Percentiles rank a stretch among this genome's conserved stretches.
Evolutionary conservation across 2,329 filamentous ascomycete species (phyloP).

Genomic region (Emericellopsis atlantica): DNA sequence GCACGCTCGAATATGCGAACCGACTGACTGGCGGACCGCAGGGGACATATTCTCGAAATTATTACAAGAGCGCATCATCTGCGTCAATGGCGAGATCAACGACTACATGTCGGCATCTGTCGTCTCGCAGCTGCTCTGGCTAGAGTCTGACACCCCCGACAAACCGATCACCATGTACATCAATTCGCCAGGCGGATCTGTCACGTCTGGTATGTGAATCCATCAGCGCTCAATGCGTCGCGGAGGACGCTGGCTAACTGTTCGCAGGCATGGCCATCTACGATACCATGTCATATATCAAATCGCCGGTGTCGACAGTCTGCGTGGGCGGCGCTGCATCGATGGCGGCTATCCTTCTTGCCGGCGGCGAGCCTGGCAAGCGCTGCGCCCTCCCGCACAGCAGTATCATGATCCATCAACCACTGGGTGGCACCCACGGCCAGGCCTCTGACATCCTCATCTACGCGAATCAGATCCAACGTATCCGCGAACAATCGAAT

Average conservation of each 20-base stretch:
- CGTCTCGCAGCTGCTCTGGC: conserved; percentile 90
- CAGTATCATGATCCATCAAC: conserved; percentile 95
- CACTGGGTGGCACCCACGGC: conserved; percentile 58
- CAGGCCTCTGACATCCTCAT: conserved; percentile 79
- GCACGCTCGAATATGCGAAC: too few species aligned
- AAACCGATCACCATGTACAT: conserved; percentile 98
- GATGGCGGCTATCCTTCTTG: conserved; percentile 84
- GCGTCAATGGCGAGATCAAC: conserved; percentile 83
- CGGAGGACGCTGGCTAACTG: neutral
- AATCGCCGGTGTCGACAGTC: conserved; percentile 83
- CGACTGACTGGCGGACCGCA: conserved; percentile 15
- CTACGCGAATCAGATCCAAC: conserved; percentile 91
- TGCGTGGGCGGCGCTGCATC: conserved; percentile 90
- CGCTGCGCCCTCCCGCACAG: conserved; percentile 86
- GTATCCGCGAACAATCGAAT: conserved; percentile 76
- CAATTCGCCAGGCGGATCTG: conserved; percentile 87
- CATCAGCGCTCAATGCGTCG: neutral
- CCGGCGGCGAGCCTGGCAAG: conserved; percentile 74
- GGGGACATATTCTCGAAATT: conserved; percentile 41
- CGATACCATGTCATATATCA: conserved; percentile 97
- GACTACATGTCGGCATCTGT: conserved; percentile 85
- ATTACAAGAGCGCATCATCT: conserved; percentile 76
- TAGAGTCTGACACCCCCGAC: conserved; percentile 90
- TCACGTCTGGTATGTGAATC: conserved; percentile 46
- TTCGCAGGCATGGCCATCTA: conserved; percentile 67